These are phyloP conservation scores for Cutaneotrichosporon spelunceum DNA, from an alignment of 1,284 basidiomycete genomes.

Conservation along the genomic window DNA sequence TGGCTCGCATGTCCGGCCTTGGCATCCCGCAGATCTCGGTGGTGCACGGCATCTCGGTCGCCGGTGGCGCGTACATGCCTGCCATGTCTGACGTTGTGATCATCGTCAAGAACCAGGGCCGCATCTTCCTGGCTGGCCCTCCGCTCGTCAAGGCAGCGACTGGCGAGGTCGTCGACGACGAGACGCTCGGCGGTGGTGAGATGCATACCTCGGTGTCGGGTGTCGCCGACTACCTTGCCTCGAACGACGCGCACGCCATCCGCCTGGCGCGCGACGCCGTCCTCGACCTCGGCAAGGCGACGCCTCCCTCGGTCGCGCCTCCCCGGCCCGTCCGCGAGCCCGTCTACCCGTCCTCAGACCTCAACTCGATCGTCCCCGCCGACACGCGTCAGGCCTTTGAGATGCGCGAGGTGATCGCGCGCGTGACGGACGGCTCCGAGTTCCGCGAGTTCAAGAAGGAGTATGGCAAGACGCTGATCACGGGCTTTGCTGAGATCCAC, in stretches of 20 bases:
- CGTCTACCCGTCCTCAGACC: constrained; percentile 71
- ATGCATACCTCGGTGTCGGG: constrained; percentile 95
- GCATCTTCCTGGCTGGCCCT: constrained; percentile 93
- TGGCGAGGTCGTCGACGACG: constrained; percentile 83
- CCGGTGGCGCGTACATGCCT: constrained; percentile 74
- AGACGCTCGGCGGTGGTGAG: constrained; percentile 72
- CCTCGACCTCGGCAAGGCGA: constrained; percentile 63
- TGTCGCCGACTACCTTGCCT: constrained; percentile 87
- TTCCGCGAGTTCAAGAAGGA: constrained; percentile 96
- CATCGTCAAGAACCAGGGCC: constrained; percentile 85
- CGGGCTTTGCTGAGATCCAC: constrained; percentile 86
- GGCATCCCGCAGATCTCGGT: constrained; percentile 88
- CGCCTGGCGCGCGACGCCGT: constrained; percentile 77
- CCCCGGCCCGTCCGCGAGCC: constrained; percentile 54
- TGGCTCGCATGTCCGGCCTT: constrained; percentile 79
- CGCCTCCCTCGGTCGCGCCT: constrained; percentile 11
- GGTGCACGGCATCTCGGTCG: constrained; percentile 91
- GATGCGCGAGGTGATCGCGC: constrained; percentile 88
- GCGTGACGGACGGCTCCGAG: constrained; percentile 83
- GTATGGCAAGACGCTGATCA: constrained; percentile 85
- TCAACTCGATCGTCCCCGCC: constrained; percentile 87
- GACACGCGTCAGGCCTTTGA: constrained; percentile 84
- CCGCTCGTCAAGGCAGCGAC: constrained; percentile 93
- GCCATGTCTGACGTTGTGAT: constrained; percentile 96
- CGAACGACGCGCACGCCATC: constrained; percentile 84